Evolutionary conservation across 2,329 filamentous ascomycete genomes (phyloP), one percentile per base, ranked within the genome.

Genomic region (Tolypocladium ovalisporum): DNA sequence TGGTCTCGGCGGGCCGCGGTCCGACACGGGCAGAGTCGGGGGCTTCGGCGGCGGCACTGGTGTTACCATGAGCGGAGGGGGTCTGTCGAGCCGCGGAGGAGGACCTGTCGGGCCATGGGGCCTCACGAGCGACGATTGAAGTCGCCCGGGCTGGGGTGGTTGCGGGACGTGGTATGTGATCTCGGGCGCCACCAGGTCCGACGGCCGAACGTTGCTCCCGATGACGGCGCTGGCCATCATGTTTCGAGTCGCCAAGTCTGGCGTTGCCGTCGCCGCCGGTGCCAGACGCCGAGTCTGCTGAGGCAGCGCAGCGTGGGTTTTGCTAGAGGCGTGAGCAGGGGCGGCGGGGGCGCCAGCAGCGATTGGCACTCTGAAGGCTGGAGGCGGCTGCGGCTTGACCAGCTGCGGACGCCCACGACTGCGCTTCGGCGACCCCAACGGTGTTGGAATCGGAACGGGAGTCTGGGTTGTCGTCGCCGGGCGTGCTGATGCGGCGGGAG

Each of bases 91-190:
- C 17, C 65, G 65, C 39, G 69, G 67, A 15, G 71, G 69, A 15
- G 66, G 66, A 24, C 68, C 63, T 13, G 65, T 64, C 4, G 69
- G 70, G 17, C 69, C 71, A 58, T 71, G 68, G 47, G 70, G 70
- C 51, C 68, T 63, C 52, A 72, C 66, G 35, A 72, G 63, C 39
- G 70, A 65, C 8, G 71, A 70, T 6, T 57, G 62, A 8, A 47
- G 35, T 51, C 60, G 64, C 61, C 60, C 57, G 56, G 58, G 62
- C 17, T 67, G 65, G 34, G 67, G 62, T n/a, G 65, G 58, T 24
- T 74, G 72, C 19, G 72, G 68, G 2, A 70, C 68, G 56, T 75
- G 73, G 57, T 75, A 74, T 36, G 70, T 71, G 55, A 73, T 73
- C 57, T 75, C 71, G n/a, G 73, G 73, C 17, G 71, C 69, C 59